Base-by-base conservation (phyloP, 1,139 yeast species). In the Meyerozyma guilliermondii region DNA sequence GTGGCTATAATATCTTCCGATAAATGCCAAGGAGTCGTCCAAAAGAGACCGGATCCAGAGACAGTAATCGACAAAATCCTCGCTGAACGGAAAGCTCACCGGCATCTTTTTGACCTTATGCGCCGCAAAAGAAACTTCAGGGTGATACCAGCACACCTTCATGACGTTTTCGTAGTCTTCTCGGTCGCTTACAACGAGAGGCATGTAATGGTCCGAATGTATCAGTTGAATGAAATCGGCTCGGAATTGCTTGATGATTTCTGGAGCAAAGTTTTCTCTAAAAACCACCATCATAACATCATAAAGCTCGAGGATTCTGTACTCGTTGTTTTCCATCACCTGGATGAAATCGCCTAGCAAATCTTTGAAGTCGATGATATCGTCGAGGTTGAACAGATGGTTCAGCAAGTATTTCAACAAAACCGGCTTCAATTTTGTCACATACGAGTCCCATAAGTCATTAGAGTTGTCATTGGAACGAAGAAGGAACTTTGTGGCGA, bases 181-280 rank as follows among this genome's bases (percentile, higher is more conserved):
- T 41, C 67, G 61, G 42, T 80, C 80, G 46, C 80, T 76, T 28
- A 89, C 81, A 0, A 77, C 76, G 66, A 89, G 75, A 8, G 97
- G 96, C 87, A 87, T 87, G 54, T 88, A 87, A 55, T 87, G 95
- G 59, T 91, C 97, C 20, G 84, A 83, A 48, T 80, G 79, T 37
- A 89, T 78, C 7, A 83, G 68, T 13, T 73, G 73, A 37, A 72
- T 64, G 60, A 88, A 91, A 42, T 82, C 83, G 23, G 62, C 61
- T 35, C 78, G 72, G 62, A 89, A 89, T 18, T 76, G 74, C 47
- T 67, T 68, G 16, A 80, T 74, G 31, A 82, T 63, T 26, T 76
- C 66, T 4, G 75, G 74, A 9, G 87, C 81, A 55, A 77, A 85
- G 49, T 78, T 76, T 45, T 71, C 71, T 43, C 76, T 72, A 55